Base-by-base conservation (phyloP, 2,329 filamentous ascomycete species). In the Colletotrichum sp. region DNA sequence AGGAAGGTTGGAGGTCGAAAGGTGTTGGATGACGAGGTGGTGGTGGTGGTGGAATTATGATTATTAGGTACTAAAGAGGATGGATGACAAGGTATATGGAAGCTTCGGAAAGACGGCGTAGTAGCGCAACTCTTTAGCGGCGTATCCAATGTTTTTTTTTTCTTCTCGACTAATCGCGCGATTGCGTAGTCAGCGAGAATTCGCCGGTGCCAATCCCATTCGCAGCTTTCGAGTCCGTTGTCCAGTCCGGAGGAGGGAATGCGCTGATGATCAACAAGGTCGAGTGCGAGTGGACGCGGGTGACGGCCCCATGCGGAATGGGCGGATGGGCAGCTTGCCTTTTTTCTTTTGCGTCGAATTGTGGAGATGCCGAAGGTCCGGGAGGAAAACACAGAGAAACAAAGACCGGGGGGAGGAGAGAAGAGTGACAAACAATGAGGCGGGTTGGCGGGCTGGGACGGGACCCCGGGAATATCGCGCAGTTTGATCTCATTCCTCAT, bases 301-400 rank as follows among this genome's bases (percentile, higher is more conserved):
- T 39, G 16, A 39, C 34, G 12, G 73, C 64, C 49, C 34, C 44
- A 68, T 39, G 28, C 73, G 70, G 73, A 76, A 76, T 30, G 64
- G 57, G 44, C 73, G 73, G 73, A 63, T 49, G 68, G 21, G 44
- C 24, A 57, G 21, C 21, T 65, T 44, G 18, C 15, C 28, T 62
- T 26, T 60, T 39, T 52, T 24, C n/a, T 63, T 60, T 34, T 74
- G 60, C 39, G 21, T 64, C 39, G 6, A 52, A 71, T 28, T 59
- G 71, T 76, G 71, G 71, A 71, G 71, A 75, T 68, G 59, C 75
- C 75, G 75, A 76, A 75, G 36, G 21, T 76, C 66, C 75, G 74
- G 60, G 12, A 28, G 5, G 24, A 30, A 12, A 18, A 67, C 10
- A 5, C 32, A 52, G 18, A 32, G n/a, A 32, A 72, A 26, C 49